These are phyloP conservation scores for Phialophora verrucosa DNA, from an alignment of 2,329 filamentous ascomycete genomes.

Conservation along the genomic window DNA sequence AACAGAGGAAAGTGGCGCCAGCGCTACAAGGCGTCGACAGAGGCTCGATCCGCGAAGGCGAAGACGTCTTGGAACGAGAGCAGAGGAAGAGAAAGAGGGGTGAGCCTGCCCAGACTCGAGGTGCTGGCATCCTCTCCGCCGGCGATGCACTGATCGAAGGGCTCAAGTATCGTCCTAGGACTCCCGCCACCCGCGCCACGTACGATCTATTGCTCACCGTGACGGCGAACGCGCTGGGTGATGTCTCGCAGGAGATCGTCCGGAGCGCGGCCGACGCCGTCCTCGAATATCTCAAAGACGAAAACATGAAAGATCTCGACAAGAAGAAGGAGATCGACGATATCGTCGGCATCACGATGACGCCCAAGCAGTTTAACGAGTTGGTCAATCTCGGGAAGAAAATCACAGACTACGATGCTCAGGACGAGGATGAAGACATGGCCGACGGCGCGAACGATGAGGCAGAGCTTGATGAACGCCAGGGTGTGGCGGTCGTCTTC, in stretches of 20 bases:
- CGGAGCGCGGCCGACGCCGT: constrained; percentile 92
- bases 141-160: constrained; percentile 89
- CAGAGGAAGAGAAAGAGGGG: constrained; percentile 83
- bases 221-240: constrained; percentile 84
- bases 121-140: constrained; percentile 79
- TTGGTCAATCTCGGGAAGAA: constrained; percentile 96
- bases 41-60: constrained; percentile 76
- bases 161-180: constrained; percentile 88
- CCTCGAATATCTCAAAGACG: constrained; percentile 90
- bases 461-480: constrained; percentile 85
- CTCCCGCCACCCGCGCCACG: constrained; percentile 85
- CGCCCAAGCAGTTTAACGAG: constrained; percentile 93
- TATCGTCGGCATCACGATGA: constrained; percentile 80
- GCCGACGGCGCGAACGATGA: constrained; percentile 71
- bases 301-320: constrained; percentile 94
- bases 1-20: constrained; percentile 73
- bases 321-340: constrained; percentile 99
- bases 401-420: constrained; percentile 96
- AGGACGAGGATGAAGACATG: constrained; percentile 92
- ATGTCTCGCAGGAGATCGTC: constrained; percentile 89
- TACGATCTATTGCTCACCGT: constrained; percentile 94
- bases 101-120: constrained; percentile 72
- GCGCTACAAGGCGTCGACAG: constrained; percentile 74
- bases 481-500: constrained; percentile 97
- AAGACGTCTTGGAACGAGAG: constrained; percentile 81